Base-by-base conservation (phyloP, 1,139 yeast genomes). In the Hemisphaericaspora xylanilytica region DNA sequence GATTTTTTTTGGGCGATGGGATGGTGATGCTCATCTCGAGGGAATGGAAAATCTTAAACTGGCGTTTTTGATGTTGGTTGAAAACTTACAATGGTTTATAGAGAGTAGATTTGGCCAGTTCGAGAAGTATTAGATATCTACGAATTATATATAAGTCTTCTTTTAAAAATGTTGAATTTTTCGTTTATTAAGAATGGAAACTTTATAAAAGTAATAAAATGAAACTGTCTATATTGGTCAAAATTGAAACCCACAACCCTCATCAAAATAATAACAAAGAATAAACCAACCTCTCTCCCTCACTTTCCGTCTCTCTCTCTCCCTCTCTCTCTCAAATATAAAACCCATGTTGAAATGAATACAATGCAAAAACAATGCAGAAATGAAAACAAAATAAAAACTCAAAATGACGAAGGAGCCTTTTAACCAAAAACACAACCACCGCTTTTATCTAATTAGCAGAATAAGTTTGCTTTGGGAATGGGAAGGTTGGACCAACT, bases 401-500 rank as follows among this genome's bases (percentile, higher is more conserved):
- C 31, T n/a, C 20, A 24, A 21, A 12, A 28, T 17, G 27, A 14
- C 13, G 25, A 24, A 28, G 7, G 18, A 15, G 26, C 11, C n/a
- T 9, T 24, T 14, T 3, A 10, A n/a, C 8, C 21, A 26, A 17
- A 30, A 16, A 15, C 7, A 30, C 8, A 7, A 10, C 21, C 3
- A 11, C 22, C 21, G 11, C 4, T 9, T 7, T 8, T 5, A 22
- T 34, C 50, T 55, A 41, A 59, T 50, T 55, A 41, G 59, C 58
- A 37, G 71, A 48, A 65, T 78, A 81, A 38, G 78, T 51, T 65
- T 79, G 78, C 70, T 83, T 82, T 49, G 87, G 85, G 73, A 80
- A 77, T 51, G 97, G 97, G 81, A 81, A 92, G 39, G 95, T 75
- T 39, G 98, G 96, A 42, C 99, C 98, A 50, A 86, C 78, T 65